These are phyloP conservation scores for Aureobasidium musti DNA, from an alignment of 2,329 filamentous ascomycete species.

Conservation along the genomic window DNA sequence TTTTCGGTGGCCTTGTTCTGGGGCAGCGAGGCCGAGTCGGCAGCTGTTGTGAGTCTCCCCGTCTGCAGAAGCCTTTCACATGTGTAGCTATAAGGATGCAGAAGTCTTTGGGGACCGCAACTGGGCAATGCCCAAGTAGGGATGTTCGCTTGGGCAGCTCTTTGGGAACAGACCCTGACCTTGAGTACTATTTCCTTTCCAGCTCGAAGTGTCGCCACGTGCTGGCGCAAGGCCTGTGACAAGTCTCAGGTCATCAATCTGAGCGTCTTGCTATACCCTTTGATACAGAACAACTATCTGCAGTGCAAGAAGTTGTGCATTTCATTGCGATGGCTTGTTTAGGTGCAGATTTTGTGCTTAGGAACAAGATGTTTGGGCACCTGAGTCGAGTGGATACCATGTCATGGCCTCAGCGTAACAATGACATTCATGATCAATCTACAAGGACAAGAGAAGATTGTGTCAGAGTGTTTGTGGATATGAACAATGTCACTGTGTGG, in stretches of 20 bases:
- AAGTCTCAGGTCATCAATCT: no score
- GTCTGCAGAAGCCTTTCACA: neutral
- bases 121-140: neutral
- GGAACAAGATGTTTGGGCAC: neutral
- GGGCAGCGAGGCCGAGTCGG: neutral
- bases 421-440: neutral
- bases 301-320: neutral
- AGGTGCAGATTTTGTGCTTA: neutral
- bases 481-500: neutral
- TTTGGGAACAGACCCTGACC: neutral
- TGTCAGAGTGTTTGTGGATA: neutral
- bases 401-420: neutral
- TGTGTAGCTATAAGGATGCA: neutral
- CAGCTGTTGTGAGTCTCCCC: neutral
- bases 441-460: no score
- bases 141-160: neutral
- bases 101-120: neutral
- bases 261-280: no score
- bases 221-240: no score
- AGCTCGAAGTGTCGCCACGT: no score
- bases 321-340: no score
- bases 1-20: neutral
- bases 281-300: neutral
- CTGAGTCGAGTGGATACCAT: neutral
- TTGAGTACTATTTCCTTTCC: no score